Evolutionary conservation across 2,329 filamentous ascomycete species (phyloP).

Genomic region (Diatrype stigma): DNA sequence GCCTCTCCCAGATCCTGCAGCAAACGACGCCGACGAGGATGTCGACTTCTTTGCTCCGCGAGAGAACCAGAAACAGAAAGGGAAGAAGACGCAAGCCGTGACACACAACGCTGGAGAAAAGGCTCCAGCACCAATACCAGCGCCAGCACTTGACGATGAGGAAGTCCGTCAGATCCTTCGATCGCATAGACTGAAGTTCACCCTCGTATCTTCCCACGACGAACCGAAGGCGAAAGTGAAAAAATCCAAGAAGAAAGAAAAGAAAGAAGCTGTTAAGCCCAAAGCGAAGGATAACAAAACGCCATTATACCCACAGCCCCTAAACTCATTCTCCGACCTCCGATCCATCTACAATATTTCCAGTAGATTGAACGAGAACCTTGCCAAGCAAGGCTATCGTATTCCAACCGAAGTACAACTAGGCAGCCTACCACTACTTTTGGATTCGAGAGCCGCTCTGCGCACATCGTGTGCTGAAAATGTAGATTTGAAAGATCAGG

Average conservation of each 20-base stretch:
- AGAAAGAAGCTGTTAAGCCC: conserved; percentile 39
- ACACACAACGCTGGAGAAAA: conserved; percentile 16
- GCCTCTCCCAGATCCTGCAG: conserved; percentile 19
- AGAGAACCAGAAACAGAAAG: conserved; percentile 23
- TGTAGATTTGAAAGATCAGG: conserved; percentile 21
- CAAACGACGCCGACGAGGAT: conserved; percentile 36
- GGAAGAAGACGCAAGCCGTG: conserved; percentile 14
- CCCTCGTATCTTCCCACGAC: conserved; percentile 58
- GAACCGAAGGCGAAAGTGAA: conserved; percentile 42
- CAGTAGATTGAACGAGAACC: conserved; percentile 68
- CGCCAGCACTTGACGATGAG: conserved; percentile 55
- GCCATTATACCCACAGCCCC: conserved; percentile 72
- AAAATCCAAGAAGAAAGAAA: conserved; percentile 54
- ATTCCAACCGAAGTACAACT: conserved; percentile 93
- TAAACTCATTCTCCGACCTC: conserved; percentile 73
- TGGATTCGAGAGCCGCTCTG: conserved; percentile 53
- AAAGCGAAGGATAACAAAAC: conserved; percentile 52
- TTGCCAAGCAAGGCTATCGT: conserved; percentile 78
- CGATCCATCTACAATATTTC: conserved; percentile 69
- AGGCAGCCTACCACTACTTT: conserved; percentile 73
- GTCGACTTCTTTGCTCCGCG: conserved; percentile 58
- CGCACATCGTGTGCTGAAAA: conserved; percentile 29
- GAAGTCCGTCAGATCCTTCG: conserved; percentile 71
- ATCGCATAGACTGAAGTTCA: conserved; percentile 80
- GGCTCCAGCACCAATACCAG: conserved; percentile 2